phyloP scores from a whole-genome alignment of 139 green algal genomes.

The Dunaliella primolecta region DNA sequence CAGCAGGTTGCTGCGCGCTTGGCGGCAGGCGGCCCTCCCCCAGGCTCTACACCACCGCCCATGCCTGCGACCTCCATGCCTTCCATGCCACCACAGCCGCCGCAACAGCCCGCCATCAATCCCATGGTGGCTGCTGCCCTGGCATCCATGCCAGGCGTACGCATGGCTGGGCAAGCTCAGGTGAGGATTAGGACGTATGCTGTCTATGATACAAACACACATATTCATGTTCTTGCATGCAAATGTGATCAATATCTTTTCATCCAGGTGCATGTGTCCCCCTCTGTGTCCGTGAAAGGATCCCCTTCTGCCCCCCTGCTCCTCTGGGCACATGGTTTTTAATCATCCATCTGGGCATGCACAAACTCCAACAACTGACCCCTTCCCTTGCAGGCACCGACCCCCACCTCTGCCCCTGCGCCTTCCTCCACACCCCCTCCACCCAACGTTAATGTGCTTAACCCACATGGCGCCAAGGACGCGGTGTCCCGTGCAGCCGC shows the following conservation, averaged over 20 bases:
- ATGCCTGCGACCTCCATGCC: not conserved
- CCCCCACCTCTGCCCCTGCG: not conserved
- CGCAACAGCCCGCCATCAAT: not conserved
- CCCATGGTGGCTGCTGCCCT: slow-evolving; percentile 10
- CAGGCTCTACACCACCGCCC: not conserved
- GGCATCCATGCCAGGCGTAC: not conserved
- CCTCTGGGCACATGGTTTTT: too few relatives aligned
- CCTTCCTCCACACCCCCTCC: not conserved
- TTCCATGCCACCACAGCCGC: not conserved
- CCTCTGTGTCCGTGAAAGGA: too few relatives aligned
- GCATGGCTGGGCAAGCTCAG: not conserved
- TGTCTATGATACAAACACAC: too few relatives aligned
- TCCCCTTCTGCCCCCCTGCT: too few relatives aligned
- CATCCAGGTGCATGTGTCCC: too few relatives aligned
- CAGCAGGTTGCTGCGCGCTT: slow-evolving; percentile 49
- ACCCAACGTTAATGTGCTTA: not conserved
- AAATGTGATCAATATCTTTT: too few relatives aligned
- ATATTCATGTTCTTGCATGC: too few relatives aligned
- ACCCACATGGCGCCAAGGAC: slow-evolving; percentile 9
- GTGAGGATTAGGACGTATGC: too few relatives aligned
- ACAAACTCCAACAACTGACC: too few relatives aligned
- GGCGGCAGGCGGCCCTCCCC: slow-evolving; percentile 9
- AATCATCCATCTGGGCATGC: too few relatives aligned
- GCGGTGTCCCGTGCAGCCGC: slow-evolving; percentile 18
- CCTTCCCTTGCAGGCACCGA: too few relatives aligned